These are phyloP conservation scores for Dioscorea alata DNA, from an alignment of 106 monocot genomes.

Conservation along the genomic window DNA sequence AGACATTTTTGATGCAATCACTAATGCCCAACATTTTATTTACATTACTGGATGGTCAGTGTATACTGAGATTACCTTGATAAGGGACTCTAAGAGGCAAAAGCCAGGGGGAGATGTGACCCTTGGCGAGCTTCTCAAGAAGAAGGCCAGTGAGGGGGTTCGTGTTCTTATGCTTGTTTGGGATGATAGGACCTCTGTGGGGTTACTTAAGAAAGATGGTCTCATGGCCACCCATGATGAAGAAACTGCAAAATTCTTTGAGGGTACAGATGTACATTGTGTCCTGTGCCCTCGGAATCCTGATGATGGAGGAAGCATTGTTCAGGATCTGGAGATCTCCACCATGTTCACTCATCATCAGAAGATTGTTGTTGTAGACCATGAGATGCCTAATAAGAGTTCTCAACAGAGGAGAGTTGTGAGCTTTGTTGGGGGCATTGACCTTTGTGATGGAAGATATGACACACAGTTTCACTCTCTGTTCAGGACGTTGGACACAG, in stretches of 20 bases:
- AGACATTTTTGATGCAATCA: conserved; percentile 72
- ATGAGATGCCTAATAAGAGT: conserved; percentile 35
- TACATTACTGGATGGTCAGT: conserved; percentile 81
- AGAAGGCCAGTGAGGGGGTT: conserved; percentile 67
- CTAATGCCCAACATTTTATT: conserved; percentile 49
- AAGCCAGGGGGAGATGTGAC: conserved; percentile 44
- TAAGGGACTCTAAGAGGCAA: conserved; percentile 49
- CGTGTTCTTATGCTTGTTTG: conserved; percentile 71
- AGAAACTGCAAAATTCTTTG: conserved; percentile 52
- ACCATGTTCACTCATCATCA: conserved; percentile 81
- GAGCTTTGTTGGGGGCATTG: conserved; percentile 68
- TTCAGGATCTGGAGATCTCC: conserved; percentile 56
- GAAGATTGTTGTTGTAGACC: conserved; percentile 63
- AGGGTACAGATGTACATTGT: conserved; percentile 51
- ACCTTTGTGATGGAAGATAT: conserved; percentile 72
- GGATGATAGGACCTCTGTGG: conserved; percentile 73
- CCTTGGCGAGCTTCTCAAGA: conserved; percentile 68
- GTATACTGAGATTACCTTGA: conserved; percentile 57
- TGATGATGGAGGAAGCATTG: conserved; percentile 52
- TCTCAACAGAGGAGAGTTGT: conserved; percentile 43
- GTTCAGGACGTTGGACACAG: conserved; percentile 55
- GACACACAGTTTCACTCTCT: conserved; percentile 64
- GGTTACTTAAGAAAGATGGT: conserved; percentile 52
- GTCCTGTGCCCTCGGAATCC: conserved; percentile 74
- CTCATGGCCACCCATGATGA: conserved; percentile 76